phyloP scores from a whole-genome alignment of 108 stramenopile genomes.

The Parmales sp. region DNA sequence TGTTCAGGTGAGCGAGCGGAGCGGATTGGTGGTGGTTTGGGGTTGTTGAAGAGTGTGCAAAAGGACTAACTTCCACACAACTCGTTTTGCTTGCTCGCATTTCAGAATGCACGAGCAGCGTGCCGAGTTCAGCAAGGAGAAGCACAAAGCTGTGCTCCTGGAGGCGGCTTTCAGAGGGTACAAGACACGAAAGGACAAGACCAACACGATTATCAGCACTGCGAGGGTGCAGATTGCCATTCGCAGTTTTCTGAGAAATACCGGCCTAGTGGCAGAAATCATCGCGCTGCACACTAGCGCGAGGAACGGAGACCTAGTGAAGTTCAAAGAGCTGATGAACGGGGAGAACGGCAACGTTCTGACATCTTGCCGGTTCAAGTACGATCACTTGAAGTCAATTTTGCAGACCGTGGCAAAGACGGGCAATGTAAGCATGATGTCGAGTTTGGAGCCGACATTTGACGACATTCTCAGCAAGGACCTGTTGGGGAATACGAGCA shows the following conservation, averaged over 20 bases:
- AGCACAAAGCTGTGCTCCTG: neutral
- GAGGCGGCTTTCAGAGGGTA: constrained; percentile 2
- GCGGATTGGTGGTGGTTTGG: too few species aligned
- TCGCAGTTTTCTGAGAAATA: neutral
- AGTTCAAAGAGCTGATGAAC: neutral
- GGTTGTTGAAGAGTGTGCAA: too few species aligned
- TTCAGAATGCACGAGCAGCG: neutral
- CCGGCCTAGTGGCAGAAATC: neutral
- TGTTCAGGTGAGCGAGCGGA: too few species aligned
- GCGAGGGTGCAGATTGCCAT: neutral
- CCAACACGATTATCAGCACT: neutral
- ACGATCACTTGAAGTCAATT: constrained; percentile 2
- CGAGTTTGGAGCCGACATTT: neutral
- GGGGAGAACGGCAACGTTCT: neutral
- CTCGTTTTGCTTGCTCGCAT: too few species aligned
- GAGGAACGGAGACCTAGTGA: neutral
- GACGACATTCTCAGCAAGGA: neutral
- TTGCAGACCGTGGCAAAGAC: neutral
- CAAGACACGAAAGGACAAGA: neutral
- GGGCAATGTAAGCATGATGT: neutral
- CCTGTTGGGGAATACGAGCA: neutral
- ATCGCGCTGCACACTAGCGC: neutral
- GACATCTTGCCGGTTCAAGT: neutral
- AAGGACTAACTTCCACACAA: too few species aligned
- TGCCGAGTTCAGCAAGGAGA: neutral